Percentiles rank a stretch among this genome's conserved stretches.
Evolutionary conservation across 805 yeast species (phyloP).

Genomic region (Saccharomycopsis sp.): DNA sequence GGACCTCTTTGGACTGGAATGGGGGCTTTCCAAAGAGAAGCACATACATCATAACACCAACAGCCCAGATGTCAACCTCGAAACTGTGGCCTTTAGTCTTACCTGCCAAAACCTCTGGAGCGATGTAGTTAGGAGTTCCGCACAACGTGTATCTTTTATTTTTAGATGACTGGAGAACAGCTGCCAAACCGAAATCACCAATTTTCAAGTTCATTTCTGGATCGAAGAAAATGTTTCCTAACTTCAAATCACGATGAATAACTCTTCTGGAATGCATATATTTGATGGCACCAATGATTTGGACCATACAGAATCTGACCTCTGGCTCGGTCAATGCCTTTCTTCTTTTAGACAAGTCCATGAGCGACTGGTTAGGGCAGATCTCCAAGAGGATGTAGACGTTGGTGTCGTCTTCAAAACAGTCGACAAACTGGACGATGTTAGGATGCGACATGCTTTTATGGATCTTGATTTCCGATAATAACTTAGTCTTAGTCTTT

Average conservation of each 20-base stretch:
- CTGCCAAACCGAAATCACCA: slow-evolving; percentile 98
- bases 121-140: slow-evolving; percentile 98
- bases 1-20: slow-evolving; percentile 92
- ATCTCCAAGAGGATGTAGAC: slow-evolving; percentile 91
- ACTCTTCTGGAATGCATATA: slow-evolving; percentile 89
- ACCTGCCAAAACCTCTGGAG: slow-evolving; percentile 94
- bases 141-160: slow-evolving; percentile 90
- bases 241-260: slow-evolving; percentile 90
- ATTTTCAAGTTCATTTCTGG: slow-evolving; percentile 89
- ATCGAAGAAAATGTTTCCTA: slow-evolving; percentile 94
- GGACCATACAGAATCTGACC: slow-evolving; percentile 82
- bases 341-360: slow-evolving; percentile 85
- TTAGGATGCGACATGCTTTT: slow-evolving; percentile 83
- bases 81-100: slow-evolving; percentile 84
- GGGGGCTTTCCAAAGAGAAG: slow-evolving; percentile 93
- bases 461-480: slow-evolving; percentile 94
- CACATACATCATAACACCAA: slow-evolving; percentile 95
- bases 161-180: slow-evolving; percentile 64
- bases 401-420: slow-evolving; percentile 93
- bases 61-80: slow-evolving; percentile 96
- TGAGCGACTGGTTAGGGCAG: slow-evolving; percentile 89
- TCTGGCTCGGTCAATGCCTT: slow-evolving; percentile 87
- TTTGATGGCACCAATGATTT: slow-evolving; percentile 88
- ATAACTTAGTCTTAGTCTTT: slow-evolving; percentile 73
- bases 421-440: slow-evolving; percentile 87